Percentiles rank a stretch among this genome's conserved stretches.
Evolutionary conservation across 2,329 filamentous ascomycete genomes (phyloP).

Genomic region (Colletotrichum sublineola): DNA sequence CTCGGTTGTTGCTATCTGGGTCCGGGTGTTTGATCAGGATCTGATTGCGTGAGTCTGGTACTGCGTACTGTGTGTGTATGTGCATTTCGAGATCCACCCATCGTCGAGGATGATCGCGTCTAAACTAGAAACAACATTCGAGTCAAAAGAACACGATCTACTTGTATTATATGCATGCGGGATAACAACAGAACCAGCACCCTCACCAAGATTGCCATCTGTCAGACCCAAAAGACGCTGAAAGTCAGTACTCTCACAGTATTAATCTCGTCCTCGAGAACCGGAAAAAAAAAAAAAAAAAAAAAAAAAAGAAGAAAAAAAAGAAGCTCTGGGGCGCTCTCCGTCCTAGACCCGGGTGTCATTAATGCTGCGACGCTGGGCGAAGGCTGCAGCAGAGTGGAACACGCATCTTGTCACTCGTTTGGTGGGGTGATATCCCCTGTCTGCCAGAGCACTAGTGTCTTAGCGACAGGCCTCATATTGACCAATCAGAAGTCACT

Average conservation of each 20-base stretch:
- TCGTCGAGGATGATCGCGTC: not conserved
- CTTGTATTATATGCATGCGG: not conserved
- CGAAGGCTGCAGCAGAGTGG: constrained; percentile 28
- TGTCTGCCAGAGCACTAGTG: constrained; percentile 20
- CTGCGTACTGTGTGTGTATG: not conserved
- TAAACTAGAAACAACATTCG: not conserved
- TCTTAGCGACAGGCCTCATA: constrained; percentile 17
- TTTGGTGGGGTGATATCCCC: constrained; percentile 22
- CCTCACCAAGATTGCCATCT: not conserved
- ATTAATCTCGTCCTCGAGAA: not conserved
- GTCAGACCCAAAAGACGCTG: not conserved
- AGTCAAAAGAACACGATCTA: too few species aligned
- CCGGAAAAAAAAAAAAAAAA: not conserved
- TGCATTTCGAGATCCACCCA: not conserved
- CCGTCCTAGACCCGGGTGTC: constrained; percentile 17
- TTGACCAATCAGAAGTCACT: constrained; percentile 33
- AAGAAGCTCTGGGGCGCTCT: not conserved
- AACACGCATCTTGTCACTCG: not conserved
- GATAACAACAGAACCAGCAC: too few species aligned
- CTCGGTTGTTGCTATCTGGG: constrained; percentile 22
- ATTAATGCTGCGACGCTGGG: constrained; percentile 38
- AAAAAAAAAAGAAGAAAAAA: not conserved
- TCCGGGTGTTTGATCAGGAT: constrained; percentile 3
- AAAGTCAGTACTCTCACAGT: not conserved
- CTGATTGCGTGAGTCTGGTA: constrained; percentile 1